Base-by-base conservation (phyloP, 108 stramenopile species). In the Fistulifera solaris region DNA sequence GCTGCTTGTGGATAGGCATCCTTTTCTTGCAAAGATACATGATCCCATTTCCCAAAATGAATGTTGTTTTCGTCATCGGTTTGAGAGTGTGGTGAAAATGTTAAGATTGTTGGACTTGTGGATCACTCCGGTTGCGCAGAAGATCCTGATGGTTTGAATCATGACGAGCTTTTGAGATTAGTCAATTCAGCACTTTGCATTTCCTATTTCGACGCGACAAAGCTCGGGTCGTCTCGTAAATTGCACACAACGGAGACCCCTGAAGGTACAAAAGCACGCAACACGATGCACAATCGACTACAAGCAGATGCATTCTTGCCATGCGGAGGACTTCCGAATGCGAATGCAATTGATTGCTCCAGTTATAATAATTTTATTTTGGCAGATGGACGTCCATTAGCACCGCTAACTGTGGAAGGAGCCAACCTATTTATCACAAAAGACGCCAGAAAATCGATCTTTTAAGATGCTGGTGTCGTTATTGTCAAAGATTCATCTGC, bases 401-500 rank as follows among this genome's bases (percentile, higher is more conserved):
- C 85, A 24, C 67, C 72, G 38, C 72, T 99, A 28, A 96, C 97
- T 54, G 96, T 97, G 1, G 98, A 99, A 75, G 98, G 94, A 7
- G 96, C 96, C 48, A 97, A 97, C 63, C 75, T 97, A 7, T 97
- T 97, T 72, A 65, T 93, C 40, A 97, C 91, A 0, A 73, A 79
- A 19, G 94, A 92, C 65, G 98, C 98, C 16, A 76, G 98, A 15
- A 70, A 94, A 55, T 69, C 73, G 45, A 75, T 99, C 28, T 93
- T 77, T 62, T 83, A 95, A 14, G 87, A 97, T 48, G 95, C 93
- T 8, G 94, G 94, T 42, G 94, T 97, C 18, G 53, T 81, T 7
- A 96, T 99, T 73, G 94, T 99, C 43, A 99, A 99, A 66, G 98
- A 99, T 72, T 94, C 92, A 15, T 94, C 93, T 54, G 98, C 98